Conservation (phyloP, 768 basidiomycete species). For the Phaffia australis region DNA sequence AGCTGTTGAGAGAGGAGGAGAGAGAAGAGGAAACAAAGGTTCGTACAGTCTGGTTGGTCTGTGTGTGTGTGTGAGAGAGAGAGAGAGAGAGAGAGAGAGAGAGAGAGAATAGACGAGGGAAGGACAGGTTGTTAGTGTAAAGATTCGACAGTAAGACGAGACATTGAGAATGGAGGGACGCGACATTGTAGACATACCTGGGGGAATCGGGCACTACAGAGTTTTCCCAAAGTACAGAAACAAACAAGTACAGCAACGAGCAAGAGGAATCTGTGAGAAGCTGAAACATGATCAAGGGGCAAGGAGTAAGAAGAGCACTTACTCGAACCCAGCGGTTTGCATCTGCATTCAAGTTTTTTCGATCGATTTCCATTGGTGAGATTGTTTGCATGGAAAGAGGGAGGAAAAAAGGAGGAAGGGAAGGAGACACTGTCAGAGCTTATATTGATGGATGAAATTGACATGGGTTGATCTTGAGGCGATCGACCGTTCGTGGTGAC, state of each 20-base stretch:
- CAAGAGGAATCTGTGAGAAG: neutral
- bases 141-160: too few species aligned
- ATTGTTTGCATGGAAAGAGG: neutral
- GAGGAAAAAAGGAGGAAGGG: neutral
- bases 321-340: slow-evolving; percentile 89
- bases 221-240: neutral
- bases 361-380: neutral
- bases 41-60: slow-evolving; percentile 28
- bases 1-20: slow-evolving; percentile 38
- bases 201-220: slow-evolving; percentile 24
- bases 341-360: slow-evolving; percentile 49
- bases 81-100: neutral
- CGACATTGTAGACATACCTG: slow-evolving; percentile 8
- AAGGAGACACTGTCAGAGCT: neutral
- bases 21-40: neutral
- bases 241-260: neutral
- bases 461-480: neutral
- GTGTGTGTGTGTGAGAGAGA: neutral
- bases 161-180: neutral
- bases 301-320: slow-evolving; percentile 40
- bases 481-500: too few species aligned
- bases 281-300: neutral
- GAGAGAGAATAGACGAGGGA: neutral
- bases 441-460: neutral
- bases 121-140: neutral